Base-by-base conservation (phyloP, 1,284 basidiomycete genomes). In the Apiotrichum laibachii region DNA sequence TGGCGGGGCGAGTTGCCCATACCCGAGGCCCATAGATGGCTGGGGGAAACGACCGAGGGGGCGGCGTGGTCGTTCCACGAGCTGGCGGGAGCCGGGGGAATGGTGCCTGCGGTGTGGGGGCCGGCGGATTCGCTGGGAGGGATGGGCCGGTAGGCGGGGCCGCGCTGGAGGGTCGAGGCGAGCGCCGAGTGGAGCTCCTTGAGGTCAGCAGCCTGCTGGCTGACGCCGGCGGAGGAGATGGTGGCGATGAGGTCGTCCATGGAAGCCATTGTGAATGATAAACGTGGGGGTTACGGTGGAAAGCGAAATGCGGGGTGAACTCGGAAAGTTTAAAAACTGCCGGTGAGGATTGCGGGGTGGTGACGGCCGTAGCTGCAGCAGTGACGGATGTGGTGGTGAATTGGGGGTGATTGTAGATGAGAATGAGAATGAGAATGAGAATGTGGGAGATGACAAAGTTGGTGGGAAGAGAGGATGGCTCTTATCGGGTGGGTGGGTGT, bases 171-270 rank as follows among this genome's bases (percentile, higher is more conserved):
- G 12, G 69, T 72, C 39, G 67, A 61, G 9, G 67, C 55, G 47
- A 74, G 70, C 55, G 69, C 70, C 12, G 68, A 68, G 45, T 73
- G 69, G 12, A 76, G 64, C 40, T 67, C 69, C 56, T 70, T 67
- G 37, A 76, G 61, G 49, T 76, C 72, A 33, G 72, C 67, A 2
- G 69, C 67, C 44, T 76, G 68, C 55, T 70, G 70, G n/a, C 69
- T 67, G 37, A 75, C 73, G 57, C 72, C 69, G 19, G 64, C 62
- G 18, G 67, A 64, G 18, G 66, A 66, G 40, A 76, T 63, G 13
- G 67, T 68, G 19, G 72, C 71, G 53, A 76, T 66, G 12, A 76
- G 64, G 57, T 76, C 74, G 47, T 76, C 74, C 63, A 76, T 73
- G 45, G 67, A 61, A 18, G 56, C 64, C 64, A 67, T 67, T 18